These are phyloP conservation scores for Cutaneotrichosporon mucoides DNA, from an alignment of 1,284 basidiomycete genomes.

Conservation along the genomic window DNA sequence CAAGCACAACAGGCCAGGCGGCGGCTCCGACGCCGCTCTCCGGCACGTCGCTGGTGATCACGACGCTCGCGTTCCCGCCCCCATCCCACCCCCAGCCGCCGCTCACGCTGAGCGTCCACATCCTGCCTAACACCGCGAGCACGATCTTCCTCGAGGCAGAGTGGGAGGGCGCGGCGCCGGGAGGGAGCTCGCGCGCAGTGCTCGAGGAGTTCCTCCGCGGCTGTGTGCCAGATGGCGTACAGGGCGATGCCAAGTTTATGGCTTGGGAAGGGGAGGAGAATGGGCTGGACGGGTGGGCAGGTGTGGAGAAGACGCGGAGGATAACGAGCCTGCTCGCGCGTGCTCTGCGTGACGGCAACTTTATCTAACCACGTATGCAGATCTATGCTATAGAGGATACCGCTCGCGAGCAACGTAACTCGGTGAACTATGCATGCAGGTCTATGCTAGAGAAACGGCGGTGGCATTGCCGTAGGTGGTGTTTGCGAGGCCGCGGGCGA, in stretches of 20 bases:
- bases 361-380: conserved; percentile 7
- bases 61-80: conserved; percentile 30
- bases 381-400: not conserved
- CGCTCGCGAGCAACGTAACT: no score
- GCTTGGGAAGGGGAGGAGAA: conserved; percentile 15
- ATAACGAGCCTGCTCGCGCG: conserved; percentile 13
- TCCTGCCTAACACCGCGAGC: conserved; percentile 27
- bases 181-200: conserved; percentile 2
- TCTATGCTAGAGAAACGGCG: conserved; percentile 17
- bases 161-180: conserved; percentile 15
- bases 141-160: conserved; percentile 42
- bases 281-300: conserved; percentile 20
- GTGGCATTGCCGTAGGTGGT: conserved; percentile 49
- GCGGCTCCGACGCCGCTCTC: conserved; percentile 33
- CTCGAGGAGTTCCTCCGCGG: conserved; percentile 33
- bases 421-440: not conserved
- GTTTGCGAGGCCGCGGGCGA: conserved; percentile 46
- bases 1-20: conserved; percentile 32
- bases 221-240: conserved; percentile 30
- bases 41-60: conserved; percentile 31
- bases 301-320: conserved; percentile 21
- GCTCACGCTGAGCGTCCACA: conserved; percentile 31
- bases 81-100: conserved; percentile 21
- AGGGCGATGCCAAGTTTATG: conserved; percentile 22
- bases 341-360: conserved; percentile 15